These are phyloP conservation scores for Leccinum disarticulatum DNA, from an alignment of 768 basidiomycete species.

Conservation along the genomic window DNA sequence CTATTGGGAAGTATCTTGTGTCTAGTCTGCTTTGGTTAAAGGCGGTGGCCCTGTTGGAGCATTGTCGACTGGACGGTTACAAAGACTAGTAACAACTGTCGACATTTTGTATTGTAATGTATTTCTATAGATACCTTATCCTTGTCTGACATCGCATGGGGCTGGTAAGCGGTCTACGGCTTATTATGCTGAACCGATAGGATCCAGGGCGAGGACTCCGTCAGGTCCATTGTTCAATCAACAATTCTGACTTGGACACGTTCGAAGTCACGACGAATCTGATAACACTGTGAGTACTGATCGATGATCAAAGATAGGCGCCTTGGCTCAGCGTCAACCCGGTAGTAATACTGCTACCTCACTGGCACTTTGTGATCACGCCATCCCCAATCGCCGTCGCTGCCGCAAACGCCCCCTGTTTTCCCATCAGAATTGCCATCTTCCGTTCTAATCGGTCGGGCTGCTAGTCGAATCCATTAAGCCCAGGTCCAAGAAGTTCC, in stretches of 20 bases:
- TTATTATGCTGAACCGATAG: background rate
- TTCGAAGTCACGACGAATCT: background rate
- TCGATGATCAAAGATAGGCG: background rate
- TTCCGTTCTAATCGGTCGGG: background rate
- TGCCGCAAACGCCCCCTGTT: background rate
- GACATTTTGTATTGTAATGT: background rate
- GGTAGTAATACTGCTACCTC: background rate
- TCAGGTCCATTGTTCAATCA: too few relatives aligned
- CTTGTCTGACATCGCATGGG: background rate
- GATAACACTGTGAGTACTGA: background rate
- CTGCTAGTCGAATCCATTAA: background rate
- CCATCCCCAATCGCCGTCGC: background rate
- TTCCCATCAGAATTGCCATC: background rate
- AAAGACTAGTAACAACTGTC: background rate
- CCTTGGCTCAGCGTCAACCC: background rate
- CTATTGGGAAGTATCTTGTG: conserved; percentile 16
- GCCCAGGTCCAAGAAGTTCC: background rate
- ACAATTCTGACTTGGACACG: too few relatives aligned
- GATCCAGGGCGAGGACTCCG: conserved; percentile 4
- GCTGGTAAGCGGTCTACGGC: background rate
- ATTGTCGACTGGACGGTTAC: background rate
- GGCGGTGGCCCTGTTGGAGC: background rate
- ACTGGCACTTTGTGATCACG: background rate
- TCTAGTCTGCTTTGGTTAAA: conserved; percentile 8
- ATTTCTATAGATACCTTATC: background rate